phyloP scores from a whole-genome alignment of 306 rosid genomes.

The Quercus dentata region DNA sequence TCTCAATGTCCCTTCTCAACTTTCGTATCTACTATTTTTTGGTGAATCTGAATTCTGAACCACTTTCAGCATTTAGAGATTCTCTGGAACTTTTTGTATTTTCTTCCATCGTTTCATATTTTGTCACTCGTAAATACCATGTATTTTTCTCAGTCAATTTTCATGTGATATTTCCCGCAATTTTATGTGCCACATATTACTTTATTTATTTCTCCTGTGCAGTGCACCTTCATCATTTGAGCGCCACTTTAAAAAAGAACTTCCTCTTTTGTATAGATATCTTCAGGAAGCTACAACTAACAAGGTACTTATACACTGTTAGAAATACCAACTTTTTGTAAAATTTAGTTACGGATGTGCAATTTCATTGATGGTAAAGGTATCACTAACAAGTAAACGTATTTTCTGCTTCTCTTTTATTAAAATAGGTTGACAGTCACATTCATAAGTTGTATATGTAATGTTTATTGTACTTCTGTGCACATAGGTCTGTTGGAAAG shows the following conservation, averaged over 20 bases:
- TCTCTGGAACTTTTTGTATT: no score
- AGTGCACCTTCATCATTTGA: conserved; percentile 84
- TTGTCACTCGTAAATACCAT: background rate
- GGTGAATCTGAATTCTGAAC: no score
- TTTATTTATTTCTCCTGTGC: conserved; percentile 17
- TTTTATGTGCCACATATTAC: background rate
- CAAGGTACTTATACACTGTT: conserved; percentile 43
- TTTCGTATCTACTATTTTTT: no score
- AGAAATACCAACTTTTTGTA: no score
- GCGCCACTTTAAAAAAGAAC: conserved; percentile 57
- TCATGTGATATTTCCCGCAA: background rate
- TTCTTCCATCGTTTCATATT: no score
- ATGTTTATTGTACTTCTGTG: background rate
- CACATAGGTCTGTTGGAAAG: conserved; percentile 70
- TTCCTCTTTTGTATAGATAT: conserved; percentile 57
- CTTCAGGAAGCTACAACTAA: conserved; percentile 53
- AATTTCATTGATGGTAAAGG: background rate
- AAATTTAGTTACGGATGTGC: no score
- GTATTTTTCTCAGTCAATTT: background rate
- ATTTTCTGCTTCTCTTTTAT: background rate
- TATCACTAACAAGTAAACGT: background rate
- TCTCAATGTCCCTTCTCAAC: no score
- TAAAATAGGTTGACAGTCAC: background rate
- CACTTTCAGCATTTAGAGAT: no score
- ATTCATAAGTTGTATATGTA: conserved; percentile 3